Conservation (phyloP, 306 rosid genomes). For the Vicia villosa region DNA sequence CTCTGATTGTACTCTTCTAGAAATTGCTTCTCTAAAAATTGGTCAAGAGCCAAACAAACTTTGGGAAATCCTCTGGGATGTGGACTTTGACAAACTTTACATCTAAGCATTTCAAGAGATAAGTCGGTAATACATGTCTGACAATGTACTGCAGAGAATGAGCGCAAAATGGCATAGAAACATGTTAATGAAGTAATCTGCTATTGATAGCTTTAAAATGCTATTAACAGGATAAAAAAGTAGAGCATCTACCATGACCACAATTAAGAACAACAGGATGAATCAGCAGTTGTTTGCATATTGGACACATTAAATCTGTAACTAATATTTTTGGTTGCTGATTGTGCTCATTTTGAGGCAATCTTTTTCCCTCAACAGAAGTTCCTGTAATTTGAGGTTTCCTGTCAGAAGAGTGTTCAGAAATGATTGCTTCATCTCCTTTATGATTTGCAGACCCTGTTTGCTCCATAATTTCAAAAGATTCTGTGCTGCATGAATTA, state of each 20-base stretch:
- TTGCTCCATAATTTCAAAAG: slow-evolving; percentile 31
- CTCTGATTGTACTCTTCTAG: slow-evolving; percentile 64
- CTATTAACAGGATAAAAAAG: slow-evolving; percentile 22
- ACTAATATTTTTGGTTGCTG: slow-evolving; percentile 45
- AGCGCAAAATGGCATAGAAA: slow-evolving; percentile 15
- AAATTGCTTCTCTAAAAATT: slow-evolving; percentile 63
- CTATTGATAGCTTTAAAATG: slow-evolving; percentile 7
- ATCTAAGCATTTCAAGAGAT: slow-evolving; percentile 52
- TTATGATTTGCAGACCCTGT: slow-evolving; percentile 31
- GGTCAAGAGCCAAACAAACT: slow-evolving; percentile 69
- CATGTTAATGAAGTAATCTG: slow-evolving; percentile 17
- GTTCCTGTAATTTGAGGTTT: slow-evolving; percentile 39
- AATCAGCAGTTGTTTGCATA: slow-evolving; percentile 66
- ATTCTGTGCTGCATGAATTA: slow-evolving; percentile 25
- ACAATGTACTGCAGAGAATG: slow-evolving; percentile 59
- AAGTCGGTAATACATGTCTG: slow-evolving; percentile 52
- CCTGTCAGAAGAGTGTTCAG: slow-evolving; percentile 27
- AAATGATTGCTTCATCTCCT: slow-evolving; percentile 29
- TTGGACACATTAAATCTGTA: slow-evolving; percentile 61
- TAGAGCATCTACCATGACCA: slow-evolving; percentile 70
- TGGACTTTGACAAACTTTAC: slow-evolving; percentile 67
- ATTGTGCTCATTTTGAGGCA: slow-evolving; percentile 35
- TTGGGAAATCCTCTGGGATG: slow-evolving; percentile 75
- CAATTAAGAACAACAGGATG: slow-evolving; percentile 78
- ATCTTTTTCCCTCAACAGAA: slow-evolving; percentile 34